Evolutionary conservation across 2,329 filamentous ascomycete species (phyloP).

Genomic region (Talaromyces sp.): DNA sequence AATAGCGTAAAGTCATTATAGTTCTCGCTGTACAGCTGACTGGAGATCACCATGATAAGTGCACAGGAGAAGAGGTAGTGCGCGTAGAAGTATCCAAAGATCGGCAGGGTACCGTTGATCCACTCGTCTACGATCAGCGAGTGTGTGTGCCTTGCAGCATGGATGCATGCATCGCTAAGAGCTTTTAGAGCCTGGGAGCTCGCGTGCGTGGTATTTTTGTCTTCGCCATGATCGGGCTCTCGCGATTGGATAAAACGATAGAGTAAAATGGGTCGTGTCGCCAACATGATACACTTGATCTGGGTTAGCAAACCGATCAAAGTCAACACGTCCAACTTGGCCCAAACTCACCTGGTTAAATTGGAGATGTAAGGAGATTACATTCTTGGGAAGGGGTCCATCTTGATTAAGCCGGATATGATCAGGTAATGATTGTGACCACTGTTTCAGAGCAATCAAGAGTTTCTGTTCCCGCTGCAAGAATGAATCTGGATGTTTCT

Average conservation of each 20-base stretch:
- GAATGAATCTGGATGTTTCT: conserved; percentile 31
- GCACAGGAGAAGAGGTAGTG: conserved; percentile 39
- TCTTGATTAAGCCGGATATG: conserved; percentile 28
- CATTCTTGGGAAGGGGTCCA: conserved; percentile 21
- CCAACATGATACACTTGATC: conserved; percentile 37
- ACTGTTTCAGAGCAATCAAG: conserved; percentile 34
- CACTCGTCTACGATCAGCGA: conserved; percentile 34
- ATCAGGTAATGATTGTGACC: conserved; percentile 33
- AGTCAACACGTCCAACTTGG: too few relatives aligned
- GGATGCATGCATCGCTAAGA: conserved; percentile 36
- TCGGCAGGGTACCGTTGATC: conserved; percentile 35
- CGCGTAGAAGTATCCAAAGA: conserved; percentile 39
- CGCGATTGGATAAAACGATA: conserved; percentile 31
- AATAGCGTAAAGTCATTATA: conserved; percentile 24
- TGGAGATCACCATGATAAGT: conserved; percentile 35
- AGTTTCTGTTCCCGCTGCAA: conserved; percentile 38
- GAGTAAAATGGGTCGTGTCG: conserved; percentile 39
- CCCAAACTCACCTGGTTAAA: conserved; percentile 32
- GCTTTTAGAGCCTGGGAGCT: conserved; percentile 29
- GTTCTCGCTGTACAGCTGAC: conserved; percentile 23
- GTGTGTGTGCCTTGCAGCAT: conserved; percentile 35
- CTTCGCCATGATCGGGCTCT: conserved; percentile 8
- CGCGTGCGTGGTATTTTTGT: conserved; percentile 3
- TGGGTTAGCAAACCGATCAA: not conserved
- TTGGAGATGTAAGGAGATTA: conserved; percentile 34